These are phyloP conservation scores for Harrya chromipes DNA, from an alignment of 768 basidiomycete genomes.

Conservation along the genomic window DNA sequence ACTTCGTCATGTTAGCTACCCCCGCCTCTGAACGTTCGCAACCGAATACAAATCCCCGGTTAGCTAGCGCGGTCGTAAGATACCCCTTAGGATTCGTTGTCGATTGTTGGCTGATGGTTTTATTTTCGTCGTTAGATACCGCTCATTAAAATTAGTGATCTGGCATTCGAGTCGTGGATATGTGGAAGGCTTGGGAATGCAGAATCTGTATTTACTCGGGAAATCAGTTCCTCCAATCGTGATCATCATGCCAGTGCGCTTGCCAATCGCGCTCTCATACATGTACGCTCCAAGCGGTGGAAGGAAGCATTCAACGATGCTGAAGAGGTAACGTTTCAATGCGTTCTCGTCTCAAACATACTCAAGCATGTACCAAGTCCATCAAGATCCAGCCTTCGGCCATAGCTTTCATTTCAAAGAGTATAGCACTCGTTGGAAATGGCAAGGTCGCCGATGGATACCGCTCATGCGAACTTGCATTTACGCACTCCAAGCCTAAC, in stretches of 20 bases:
- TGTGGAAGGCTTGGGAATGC: conserved; percentile 7
- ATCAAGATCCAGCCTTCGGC: conserved; percentile 3
- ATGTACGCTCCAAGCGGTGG: not conserved
- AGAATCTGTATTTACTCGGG: conserved; percentile 3
- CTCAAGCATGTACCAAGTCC: not conserved
- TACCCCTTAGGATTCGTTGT: not conserved
- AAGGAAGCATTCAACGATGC: conserved; percentile 2
- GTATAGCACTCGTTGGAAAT: conserved; percentile 3
- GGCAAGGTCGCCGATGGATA: not conserved
- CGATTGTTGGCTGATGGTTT: not conserved
- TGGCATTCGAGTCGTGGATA: conserved; percentile 1
- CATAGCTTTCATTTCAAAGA: conserved; percentile 7
- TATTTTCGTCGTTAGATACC: not conserved
- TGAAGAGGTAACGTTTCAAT: not conserved
- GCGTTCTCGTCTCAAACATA: not conserved
- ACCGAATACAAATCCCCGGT: not conserved
- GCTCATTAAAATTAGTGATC: not conserved
- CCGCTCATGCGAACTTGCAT: not conserved
- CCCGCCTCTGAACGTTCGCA: not conserved
- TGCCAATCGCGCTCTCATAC: conserved; percentile 4
- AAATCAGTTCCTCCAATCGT: conserved; percentile 1
- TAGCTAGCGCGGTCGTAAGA: not conserved
- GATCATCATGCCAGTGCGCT: conserved; percentile 3
- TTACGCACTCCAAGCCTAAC: not conserved
- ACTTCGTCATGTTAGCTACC: not conserved